Evolutionary conservation across 768 basidiomycete genomes (phyloP), one percentile per base, ranked within the genome.

Genomic region (Hydnum rufescens): DNA sequence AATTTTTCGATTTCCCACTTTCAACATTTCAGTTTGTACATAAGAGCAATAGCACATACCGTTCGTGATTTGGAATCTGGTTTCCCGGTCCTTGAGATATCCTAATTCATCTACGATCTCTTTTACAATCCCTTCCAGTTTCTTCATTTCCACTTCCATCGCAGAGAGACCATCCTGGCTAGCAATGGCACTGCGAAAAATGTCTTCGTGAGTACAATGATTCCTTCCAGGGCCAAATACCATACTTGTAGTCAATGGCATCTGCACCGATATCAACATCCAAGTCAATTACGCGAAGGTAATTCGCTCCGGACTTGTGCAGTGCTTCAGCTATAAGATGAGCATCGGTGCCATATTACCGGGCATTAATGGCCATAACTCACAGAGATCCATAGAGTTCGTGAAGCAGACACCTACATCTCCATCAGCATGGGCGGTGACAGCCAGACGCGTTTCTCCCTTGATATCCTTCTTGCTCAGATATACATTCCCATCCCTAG

Each of bases 221-320:
- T n/a, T n/a, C n/a, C n/a, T n/a, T n/a, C n/a, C n/a, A n/a, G n/a
- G n/a, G 26, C 3, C 22, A 32, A 18, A 32, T 3, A 31, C n/a
- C 82, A 57, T 61, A 93, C 90, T 99, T 97, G 74, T 97, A 97
- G 67, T 99, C 95, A 32, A 97, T 82, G 1, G 95, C 95, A 60
- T 97, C 93, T 8, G 93, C 92, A 31, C 95, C 95, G 64, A 99
- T 92, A 62, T 99, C 95, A 32, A 97, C 76, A 62, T 99, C 95
- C 54, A 97, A 68, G 70, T 99, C 93, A 55, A 99, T 66, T 36
- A 83, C 74, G 16, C 88, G 74, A 42, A 18, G 28, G 23, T 52
- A 23, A 13, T 13, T 6, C 36, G 22, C 36, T 39, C 22, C 26
- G 13, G 44, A 13, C 44, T 25, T 47, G 44, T 13, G 13, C 16